These are phyloP conservation scores for Vaccinium macrocarpon DNA, from an alignment of 148 eudicot genomes.

Conservation along the genomic window DNA sequence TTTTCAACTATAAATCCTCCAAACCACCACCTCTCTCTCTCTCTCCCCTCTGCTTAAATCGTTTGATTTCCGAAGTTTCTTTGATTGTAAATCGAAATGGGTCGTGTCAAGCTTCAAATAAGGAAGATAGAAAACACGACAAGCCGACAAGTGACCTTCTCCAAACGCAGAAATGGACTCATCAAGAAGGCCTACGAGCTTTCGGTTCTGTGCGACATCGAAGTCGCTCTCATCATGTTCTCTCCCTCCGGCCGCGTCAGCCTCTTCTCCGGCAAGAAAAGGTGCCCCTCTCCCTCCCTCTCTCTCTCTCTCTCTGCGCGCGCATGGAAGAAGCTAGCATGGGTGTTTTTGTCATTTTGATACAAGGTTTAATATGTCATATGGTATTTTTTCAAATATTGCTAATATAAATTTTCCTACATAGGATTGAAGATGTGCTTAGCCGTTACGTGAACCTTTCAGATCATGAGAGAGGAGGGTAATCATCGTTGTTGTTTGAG, in stretches of 20 bases:
- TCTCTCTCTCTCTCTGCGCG: neutral
- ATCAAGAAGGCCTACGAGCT: slow-evolving; percentile 82
- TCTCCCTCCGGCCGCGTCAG: slow-evolving; percentile 70
- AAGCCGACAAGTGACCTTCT: slow-evolving; percentile 82
- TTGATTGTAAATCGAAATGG: slow-evolving; percentile 32
- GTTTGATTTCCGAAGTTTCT: too few relatives aligned
- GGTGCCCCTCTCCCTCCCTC: slow-evolving; percentile 22
- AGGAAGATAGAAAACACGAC: slow-evolving; percentile 67
- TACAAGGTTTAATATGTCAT: neutral
- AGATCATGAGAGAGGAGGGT: slow-evolving; percentile 70
- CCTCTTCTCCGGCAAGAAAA: slow-evolving; percentile 66
- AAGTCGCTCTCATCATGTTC: slow-evolving; percentile 72
- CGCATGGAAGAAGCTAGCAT: too few relatives aligned
- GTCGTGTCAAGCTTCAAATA: slow-evolving; percentile 72
- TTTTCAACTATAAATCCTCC: neutral
- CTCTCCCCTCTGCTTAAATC: neutral
- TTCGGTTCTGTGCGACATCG: slow-evolving; percentile 74
- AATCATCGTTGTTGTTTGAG: neutral
- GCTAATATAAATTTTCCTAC: neutral
- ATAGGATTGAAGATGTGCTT: slow-evolving; percentile 74
- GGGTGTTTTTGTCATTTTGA: neutral
- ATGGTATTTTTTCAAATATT: neutral
- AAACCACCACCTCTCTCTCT: neutral
- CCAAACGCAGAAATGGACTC: slow-evolving; percentile 83
- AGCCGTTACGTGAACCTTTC: slow-evolving; percentile 51